phyloP scores from a whole-genome alignment of 2,329 filamentous ascomycete genomes.

The Venturiaceae sp. region DNA sequence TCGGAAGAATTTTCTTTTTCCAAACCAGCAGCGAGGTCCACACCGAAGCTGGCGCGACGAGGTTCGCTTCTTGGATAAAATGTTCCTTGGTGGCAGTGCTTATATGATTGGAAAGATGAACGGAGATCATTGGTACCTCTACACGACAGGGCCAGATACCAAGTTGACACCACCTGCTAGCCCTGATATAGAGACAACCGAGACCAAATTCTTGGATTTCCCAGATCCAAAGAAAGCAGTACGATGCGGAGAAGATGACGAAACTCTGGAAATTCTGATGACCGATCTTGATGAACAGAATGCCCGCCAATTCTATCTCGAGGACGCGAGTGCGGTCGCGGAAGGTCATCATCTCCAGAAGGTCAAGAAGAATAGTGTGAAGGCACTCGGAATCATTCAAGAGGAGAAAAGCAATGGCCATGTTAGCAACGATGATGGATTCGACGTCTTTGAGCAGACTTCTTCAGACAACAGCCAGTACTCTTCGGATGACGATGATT shows the following conservation, averaged over 20 bases:
- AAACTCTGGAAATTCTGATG: slow-evolving; percentile 64
- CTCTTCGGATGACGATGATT: slow-evolving; percentile 45
- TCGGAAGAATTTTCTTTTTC: slow-evolving; percentile 96
- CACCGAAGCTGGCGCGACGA: slow-evolving; percentile 98
- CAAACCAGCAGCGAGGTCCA: slow-evolving; percentile 84
- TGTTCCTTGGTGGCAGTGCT: slow-evolving; percentile 85
- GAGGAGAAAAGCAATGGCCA: slow-evolving; percentile 29
- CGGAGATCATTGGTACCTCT: slow-evolving; percentile 97
- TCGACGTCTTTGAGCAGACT: slow-evolving; percentile 76
- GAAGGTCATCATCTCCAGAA: slow-evolving; percentile 66
- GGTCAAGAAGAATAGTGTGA: slow-evolving; percentile 49
- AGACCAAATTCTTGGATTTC: slow-evolving; percentile 49
- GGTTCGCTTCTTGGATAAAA: slow-evolving; percentile 82
- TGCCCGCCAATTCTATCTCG: slow-evolving; percentile 60
- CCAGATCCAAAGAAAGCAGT: slow-evolving; percentile 34
- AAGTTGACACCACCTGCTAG: slow-evolving; percentile 74
- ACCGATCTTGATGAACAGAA: slow-evolving; percentile 58
- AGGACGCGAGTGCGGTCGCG: slow-evolving; percentile 82
- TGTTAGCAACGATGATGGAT: slow-evolving; percentile 40
- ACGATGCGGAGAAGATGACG: slow-evolving; percentile 47
- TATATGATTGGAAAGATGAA: slow-evolving; percentile 99
- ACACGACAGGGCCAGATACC: slow-evolving; percentile 80
- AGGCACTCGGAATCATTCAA: slow-evolving; percentile 50
- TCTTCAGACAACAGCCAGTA: slow-evolving; percentile 52
- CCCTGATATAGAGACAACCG: slow-evolving; percentile 47